Evolutionary conservation across 2,329 filamentous ascomycete species (phyloP).

Genomic region (Pseudonectria buxi): DNA sequence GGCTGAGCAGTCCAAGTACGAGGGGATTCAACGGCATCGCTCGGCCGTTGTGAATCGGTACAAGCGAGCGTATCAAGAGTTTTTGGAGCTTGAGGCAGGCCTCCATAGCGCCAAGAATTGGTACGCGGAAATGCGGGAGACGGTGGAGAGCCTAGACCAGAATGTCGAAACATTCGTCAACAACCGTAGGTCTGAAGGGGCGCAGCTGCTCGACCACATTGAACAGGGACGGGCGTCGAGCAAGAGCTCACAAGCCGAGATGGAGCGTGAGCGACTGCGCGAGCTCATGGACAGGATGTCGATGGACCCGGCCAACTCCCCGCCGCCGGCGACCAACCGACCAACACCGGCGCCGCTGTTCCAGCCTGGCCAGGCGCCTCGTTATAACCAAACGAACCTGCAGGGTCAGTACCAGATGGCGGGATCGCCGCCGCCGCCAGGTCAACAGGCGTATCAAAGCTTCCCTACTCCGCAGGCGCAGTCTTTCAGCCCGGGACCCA

Average conservation of each 20-base stretch:
- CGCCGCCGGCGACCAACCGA: conserved; percentile 21
- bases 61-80: conserved; percentile 86
- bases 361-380: conserved; percentile 38
- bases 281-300: conserved; percentile 95
- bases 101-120: conserved; percentile 84
- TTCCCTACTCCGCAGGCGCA: conserved; percentile 26
- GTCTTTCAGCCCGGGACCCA: conserved; percentile 29
- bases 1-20: conserved; percentile 92
- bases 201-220: conserved; percentile 81
- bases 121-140: conserved; percentile 94
- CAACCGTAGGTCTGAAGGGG: conserved; percentile 85
- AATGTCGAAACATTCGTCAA: conserved; percentile 97
- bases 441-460: conserved; percentile 37
- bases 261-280: conserved; percentile 79
- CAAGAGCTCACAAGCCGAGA: conserved; percentile 59
- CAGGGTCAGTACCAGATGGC: conserved; percentile 54
- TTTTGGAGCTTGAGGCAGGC: conserved; percentile 81
- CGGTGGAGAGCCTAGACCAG: conserved; percentile 83
- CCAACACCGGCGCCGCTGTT: conserved; percentile 40
- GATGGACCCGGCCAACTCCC: conserved; percentile 55
- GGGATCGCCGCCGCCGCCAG: conserved; percentile 35
- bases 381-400: conserved; percentile 49
- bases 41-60: conserved; percentile 78
- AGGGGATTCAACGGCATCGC: conserved; percentile 75
- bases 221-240: conserved; percentile 66